Evolutionary conservation across 106 monocot genomes (phyloP).

Genomic region (Chionographis japonica): DNA sequence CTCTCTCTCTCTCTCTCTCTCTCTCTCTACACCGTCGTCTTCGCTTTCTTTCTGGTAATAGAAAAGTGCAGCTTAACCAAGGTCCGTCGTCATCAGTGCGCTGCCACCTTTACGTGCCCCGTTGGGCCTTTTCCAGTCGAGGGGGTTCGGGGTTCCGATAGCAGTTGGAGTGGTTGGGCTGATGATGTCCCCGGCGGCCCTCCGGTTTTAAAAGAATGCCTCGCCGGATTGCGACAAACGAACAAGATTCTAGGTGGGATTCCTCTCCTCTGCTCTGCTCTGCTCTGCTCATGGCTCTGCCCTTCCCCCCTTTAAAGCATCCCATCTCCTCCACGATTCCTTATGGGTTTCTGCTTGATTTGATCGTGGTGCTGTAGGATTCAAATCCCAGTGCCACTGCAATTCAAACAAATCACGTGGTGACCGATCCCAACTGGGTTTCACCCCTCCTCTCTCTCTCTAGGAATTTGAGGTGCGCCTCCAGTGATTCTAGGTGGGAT

Average conservation of each 20-base stretch:
- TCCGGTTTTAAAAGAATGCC: background rate
- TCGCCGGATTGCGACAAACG: conserved; percentile 18
- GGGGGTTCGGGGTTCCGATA: background rate
- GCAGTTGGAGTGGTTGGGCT: conserved; percentile 33
- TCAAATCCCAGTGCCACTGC: no score
- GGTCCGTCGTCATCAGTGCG: conserved; percentile 9
- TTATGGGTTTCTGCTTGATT: no score
- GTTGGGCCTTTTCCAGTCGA: background rate
- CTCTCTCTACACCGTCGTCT: background rate
- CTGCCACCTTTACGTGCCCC: background rate
- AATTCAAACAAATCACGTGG: no score
- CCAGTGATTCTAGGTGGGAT: no score
- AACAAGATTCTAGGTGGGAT: conserved; percentile 43
- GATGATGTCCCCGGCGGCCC: conserved; percentile 14
- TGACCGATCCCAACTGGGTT: no score
- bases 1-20: background rate
- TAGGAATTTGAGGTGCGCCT: no score
- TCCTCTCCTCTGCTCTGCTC: background rate
- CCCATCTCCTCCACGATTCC: no score
- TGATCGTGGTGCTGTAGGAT: no score
- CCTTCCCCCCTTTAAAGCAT: no score
- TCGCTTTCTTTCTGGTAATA: conserved; percentile 7
- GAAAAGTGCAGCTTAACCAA: conserved; percentile 22
- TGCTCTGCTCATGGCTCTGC: no score
- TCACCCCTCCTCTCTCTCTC: no score